A percentile compares a stretch with the other conserved stretches of the same genome.
Evolutionary conservation across 2,329 filamentous ascomycete species (phyloP).

Genomic region (Phyllosticta paracitricarpa): DNA sequence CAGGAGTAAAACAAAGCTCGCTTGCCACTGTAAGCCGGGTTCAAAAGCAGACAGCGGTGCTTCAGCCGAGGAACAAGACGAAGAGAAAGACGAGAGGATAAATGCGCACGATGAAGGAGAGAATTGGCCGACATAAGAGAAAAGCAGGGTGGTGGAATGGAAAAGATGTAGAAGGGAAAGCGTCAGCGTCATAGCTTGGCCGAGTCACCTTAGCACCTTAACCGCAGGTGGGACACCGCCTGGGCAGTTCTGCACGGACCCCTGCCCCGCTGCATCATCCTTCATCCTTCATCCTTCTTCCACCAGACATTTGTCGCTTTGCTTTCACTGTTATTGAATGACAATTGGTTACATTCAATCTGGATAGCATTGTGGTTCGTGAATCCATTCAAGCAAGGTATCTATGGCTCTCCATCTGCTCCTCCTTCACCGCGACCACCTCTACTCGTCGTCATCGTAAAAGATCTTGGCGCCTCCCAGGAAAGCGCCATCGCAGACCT

Average conservation of each 20-base stretch:
- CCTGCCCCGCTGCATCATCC: neutral
- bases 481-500: conserved; percentile 59
- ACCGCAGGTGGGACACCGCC: neutral
- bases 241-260: neutral
- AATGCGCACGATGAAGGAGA: neutral
- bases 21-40: neutral
- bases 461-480: conserved; percentile 64
- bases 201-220: neutral
- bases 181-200: neutral
- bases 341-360: neutral
- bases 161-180: neutral
- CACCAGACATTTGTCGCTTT: neutral
- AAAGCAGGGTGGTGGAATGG: neutral
- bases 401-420: neutral
- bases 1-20: neutral
- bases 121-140: neutral
- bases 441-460: conserved; percentile 70
- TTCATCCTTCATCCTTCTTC: neutral
- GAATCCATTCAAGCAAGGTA: neutral
- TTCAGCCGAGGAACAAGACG: neutral
- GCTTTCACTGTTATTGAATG: no score
- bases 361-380: neutral
- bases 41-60: neutral
- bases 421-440: neutral
- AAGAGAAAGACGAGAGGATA: neutral